Percentiles rank a stretch among this genome's conserved stretches.
Evolutionary conservation across 805 yeast genomes (phyloP).

Genomic region (Nakazawaea holstii): DNA sequence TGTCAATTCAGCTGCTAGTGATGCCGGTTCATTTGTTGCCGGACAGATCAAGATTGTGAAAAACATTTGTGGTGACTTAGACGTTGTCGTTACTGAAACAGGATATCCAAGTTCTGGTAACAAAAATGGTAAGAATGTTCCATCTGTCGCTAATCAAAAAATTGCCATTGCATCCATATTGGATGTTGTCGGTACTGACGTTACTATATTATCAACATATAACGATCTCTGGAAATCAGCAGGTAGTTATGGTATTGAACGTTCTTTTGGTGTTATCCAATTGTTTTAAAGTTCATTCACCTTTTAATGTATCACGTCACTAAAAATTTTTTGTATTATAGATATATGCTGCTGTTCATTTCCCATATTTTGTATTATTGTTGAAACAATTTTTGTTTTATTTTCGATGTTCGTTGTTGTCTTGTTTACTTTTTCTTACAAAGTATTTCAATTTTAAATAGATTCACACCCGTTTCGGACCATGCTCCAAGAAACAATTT

Average conservation of each 20-base stretch:
- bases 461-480: too few species aligned
- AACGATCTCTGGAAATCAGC: conserved; percentile 86
- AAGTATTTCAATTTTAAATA: too few species aligned
- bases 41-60: conserved; percentile 56
- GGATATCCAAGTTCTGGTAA: conserved; percentile 82
- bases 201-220: conserved; percentile 73
- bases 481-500: too few species aligned
- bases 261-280: conserved; percentile 68
- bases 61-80: conserved; percentile 48
- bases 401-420: not conserved
- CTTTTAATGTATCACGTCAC: conserved; percentile 3
- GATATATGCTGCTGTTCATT: not conserved
- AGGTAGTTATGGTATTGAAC: conserved; percentile 82
- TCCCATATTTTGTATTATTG: not conserved
- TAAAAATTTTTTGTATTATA: conserved; percentile 4
- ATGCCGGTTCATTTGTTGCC: conserved; percentile 66
- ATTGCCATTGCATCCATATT: conserved; percentile 64
- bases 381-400: not conserved
- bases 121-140: conserved; percentile 69
- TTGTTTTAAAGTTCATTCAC: conserved; percentile 13
- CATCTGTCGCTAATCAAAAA: conserved; percentile 63
- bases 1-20: conserved; percentile 48
- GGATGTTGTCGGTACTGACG: conserved; percentile 49
- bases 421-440: too few species aligned
- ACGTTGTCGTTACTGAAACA: conserved; percentile 71